Evolutionary conservation across 495 filamentous ascomycete genomes (phyloP), one percentile per base, ranked within the genome.

Genomic region (Penicillium turbatum): DNA sequence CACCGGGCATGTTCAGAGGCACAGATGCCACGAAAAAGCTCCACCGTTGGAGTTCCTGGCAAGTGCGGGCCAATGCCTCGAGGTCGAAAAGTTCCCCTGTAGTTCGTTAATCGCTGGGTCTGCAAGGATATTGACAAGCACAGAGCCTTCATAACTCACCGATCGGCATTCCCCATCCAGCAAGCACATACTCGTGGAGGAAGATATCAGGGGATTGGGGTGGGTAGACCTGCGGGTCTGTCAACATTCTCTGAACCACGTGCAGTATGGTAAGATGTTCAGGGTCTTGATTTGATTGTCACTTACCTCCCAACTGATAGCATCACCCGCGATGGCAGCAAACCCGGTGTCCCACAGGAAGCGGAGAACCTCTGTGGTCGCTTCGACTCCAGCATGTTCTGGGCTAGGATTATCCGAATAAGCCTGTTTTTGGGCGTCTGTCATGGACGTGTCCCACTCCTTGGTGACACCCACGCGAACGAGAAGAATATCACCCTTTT

Each of bases 81-180:
- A 82, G 63, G 62, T 83, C 76, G 65, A 80, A 83, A 45, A 82
- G 62, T 62, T 84, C 81, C 0, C 67, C 67, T 69, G 26, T 26
- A n/a, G 9, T 35, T 53, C n/a, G 40, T 54, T 12, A 60, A 49
- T 45, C 36, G 24, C 17, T 36, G 16, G 11, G 15, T n/a, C 17
- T 30, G 15, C 29, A 13, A 10, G 35, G 2, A 31, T 37, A 24
- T 24, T 4, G 21, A 24, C 11, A 32, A 15, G 9, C 12, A 4
- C 34, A 15, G 16, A 11, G 36, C 17, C 21, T 24, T 11, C 31
- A 16, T 26, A 45, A 57, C 62, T 60, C 54, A 71, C 81, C 80
- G 53, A 84, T 79, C 11, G 81, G 81, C 62, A 76, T 69, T 2
- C 81, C 81, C 79, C 78, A 84, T 51, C 77, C 75, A 21, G 70